phyloP scores from a whole-genome alignment of 345 rosid genomes.

The Salix dunnii region DNA sequence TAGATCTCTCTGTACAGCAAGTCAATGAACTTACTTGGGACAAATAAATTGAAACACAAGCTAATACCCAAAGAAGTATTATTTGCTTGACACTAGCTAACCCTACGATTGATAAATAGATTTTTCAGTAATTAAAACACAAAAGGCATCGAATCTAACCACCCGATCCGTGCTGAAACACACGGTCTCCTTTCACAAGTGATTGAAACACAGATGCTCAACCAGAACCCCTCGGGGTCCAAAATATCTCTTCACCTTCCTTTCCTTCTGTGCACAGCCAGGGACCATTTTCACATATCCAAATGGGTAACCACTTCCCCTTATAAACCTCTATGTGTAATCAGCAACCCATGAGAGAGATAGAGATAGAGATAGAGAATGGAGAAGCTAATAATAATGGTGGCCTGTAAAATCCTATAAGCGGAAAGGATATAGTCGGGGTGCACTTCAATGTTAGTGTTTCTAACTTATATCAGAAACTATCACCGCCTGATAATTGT shows the following conservation, averaged over 20 bases:
- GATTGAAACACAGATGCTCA: slow-evolving; percentile 10
- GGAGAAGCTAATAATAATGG: neutral
- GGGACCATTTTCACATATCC: slow-evolving; percentile 17
- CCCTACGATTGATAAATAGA: slow-evolving; percentile 2
- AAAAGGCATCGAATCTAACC: slow-evolving; percentile 9
- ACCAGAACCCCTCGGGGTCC: slow-evolving; percentile 5
- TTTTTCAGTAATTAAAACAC: slow-evolving; percentile 8
- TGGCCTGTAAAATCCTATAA: neutral
- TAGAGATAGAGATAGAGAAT: neutral
- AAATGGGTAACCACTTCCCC: slow-evolving; percentile 19
- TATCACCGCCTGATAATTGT: slow-evolving; percentile 16
- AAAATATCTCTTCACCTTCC: slow-evolving; percentile 19
- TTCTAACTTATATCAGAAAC: neutral
- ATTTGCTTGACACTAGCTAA: neutral
- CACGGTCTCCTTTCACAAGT: slow-evolving; percentile 3
- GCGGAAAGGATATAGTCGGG: neutral
- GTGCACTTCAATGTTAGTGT: neutral
- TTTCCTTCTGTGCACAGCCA: neutral
- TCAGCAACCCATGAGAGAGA: neutral
- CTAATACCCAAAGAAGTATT: neutral
- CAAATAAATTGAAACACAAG: neutral
- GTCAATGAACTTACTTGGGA: neutral
- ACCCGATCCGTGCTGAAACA: neutral
- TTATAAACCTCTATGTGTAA: neutral
- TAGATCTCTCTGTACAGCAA: neutral